These are phyloP conservation scores for Colletotrichum chlorophyti DNA, from an alignment of 2,329 filamentous ascomycete species.

Conservation along the genomic window DNA sequence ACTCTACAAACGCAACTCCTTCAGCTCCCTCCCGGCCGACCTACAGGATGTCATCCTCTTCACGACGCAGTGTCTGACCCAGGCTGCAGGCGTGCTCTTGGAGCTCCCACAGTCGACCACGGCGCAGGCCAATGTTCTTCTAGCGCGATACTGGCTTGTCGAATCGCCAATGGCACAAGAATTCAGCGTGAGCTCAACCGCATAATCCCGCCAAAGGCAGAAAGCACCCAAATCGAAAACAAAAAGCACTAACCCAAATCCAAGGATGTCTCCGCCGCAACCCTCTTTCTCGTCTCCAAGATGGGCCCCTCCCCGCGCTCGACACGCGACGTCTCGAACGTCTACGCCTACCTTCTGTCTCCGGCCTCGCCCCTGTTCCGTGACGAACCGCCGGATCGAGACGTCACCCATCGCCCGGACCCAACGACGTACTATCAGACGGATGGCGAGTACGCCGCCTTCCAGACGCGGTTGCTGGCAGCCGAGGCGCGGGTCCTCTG, in stretches of 20 bases:
- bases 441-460: slow-evolving; percentile 73
- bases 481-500: slow-evolving; percentile 80
- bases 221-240: background rate
- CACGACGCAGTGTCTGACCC: slow-evolving; percentile 75
- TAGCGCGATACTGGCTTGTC: slow-evolving; percentile 80
- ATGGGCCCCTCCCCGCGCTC: slow-evolving; percentile 78
- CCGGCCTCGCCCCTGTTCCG: slow-evolving; percentile 62
- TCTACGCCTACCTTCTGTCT: slow-evolving; percentile 82
- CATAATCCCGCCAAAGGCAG: background rate
- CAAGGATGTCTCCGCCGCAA: slow-evolving; percentile 82
- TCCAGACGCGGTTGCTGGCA: slow-evolving; percentile 70
- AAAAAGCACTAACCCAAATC: background rate
- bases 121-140: slow-evolving; percentile 82
- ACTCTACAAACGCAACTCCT: slow-evolving; percentile 62
- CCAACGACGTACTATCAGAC: slow-evolving; percentile 71
- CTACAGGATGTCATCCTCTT: slow-evolving; percentile 77
- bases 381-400: slow-evolving; percentile 39
- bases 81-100: slow-evolving; percentile 81
- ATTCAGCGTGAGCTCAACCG: slow-evolving; percentile 53
- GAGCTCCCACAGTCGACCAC: slow-evolving; percentile 86
- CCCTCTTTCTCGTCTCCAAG: slow-evolving; percentile 83
- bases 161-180: slow-evolving; percentile 63
- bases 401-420: slow-evolving; percentile 41
- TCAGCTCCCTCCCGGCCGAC: slow-evolving; percentile 68
- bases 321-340: slow-evolving; percentile 81